Evolutionary conservation across 257 asterid genomes (phyloP).

Genomic region (Jacaranda copaia): DNA sequence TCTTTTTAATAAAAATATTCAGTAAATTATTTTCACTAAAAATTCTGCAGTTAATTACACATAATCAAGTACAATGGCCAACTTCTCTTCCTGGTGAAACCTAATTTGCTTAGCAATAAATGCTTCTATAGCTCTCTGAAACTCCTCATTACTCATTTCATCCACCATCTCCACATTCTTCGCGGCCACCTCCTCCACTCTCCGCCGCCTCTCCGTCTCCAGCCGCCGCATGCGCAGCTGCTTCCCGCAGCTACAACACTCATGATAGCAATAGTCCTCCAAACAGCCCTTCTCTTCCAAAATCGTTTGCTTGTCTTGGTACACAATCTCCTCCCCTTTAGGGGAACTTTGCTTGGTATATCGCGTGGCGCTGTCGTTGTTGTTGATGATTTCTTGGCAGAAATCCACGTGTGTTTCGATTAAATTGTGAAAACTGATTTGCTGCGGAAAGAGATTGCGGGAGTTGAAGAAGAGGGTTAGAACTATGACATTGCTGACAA

Average conservation of each 20-base stretch:
- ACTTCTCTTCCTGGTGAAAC: conserved; percentile 73
- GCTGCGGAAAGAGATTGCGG: conserved; percentile 41
- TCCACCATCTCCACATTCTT: conserved; percentile 50
- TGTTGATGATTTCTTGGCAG: conserved; percentile 37
- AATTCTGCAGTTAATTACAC: neutral
- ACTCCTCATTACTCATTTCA: conserved; percentile 78
- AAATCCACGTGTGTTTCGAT: conserved; percentile 17
- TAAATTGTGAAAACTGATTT: neutral
- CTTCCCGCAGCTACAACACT: conserved; percentile 29
- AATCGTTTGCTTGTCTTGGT: conserved; percentile 59
- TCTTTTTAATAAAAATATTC: too few relatives aligned
- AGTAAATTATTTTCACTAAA: neutral
- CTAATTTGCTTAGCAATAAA: conserved; percentile 82
- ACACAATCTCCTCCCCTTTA: conserved; percentile 44
- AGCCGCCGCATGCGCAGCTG: conserved; percentile 66
- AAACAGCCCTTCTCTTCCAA: conserved; percentile 24
- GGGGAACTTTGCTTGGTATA: neutral
- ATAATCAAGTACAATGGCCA: conserved; percentile 47
- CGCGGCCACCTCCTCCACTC: conserved; percentile 43
- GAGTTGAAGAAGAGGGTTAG: conserved; percentile 67
- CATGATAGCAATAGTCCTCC: neutral
- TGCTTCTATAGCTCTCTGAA: conserved; percentile 68
- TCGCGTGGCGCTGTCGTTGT: conserved; percentile 1
- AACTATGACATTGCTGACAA: conserved; percentile 67
- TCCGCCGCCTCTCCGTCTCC: conserved; percentile 52